Evolutionary conservation across 441 rosid genomes (phyloP).

Genomic region (Erysimum cheiri): DNA sequence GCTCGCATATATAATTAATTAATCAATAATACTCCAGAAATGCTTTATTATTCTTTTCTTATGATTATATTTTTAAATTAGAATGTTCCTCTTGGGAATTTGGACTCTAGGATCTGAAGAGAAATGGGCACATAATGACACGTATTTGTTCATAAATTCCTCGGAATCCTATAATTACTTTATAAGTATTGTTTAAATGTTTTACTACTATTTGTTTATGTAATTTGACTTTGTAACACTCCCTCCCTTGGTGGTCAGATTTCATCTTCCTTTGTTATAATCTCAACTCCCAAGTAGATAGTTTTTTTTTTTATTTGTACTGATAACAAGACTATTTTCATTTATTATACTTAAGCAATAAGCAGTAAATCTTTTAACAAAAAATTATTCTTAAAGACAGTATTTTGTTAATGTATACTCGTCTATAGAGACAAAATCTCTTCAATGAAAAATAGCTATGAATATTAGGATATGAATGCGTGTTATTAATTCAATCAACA

Average conservation of each 20-base stretch:
- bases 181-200: no score
- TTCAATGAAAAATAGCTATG: no score
- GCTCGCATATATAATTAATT: background rate
- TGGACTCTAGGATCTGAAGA: slow-evolving; percentile 37
- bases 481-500: background rate
- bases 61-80: background rate
- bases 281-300: background rate
- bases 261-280: background rate
- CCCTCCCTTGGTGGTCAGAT: background rate
- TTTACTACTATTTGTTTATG: background rate
- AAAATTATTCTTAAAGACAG: no score
- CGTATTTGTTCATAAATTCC: background rate
- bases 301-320: no score
- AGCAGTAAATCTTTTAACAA: no score
- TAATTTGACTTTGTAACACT: slow-evolving; percentile 13
- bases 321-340: background rate
- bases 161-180: no score
- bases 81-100: slow-evolving; percentile 29
- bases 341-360: background rate
- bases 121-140: slow-evolving; percentile 16
- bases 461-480: background rate
- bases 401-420: background rate
- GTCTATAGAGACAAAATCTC: background rate
- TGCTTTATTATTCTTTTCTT: background rate
- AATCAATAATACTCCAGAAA: background rate